Evolutionary conservation across 805 yeast species (phyloP), one percentile per base, ranked within the genome.

Genomic region (Ogataea nakhonphanomensis): DNA sequence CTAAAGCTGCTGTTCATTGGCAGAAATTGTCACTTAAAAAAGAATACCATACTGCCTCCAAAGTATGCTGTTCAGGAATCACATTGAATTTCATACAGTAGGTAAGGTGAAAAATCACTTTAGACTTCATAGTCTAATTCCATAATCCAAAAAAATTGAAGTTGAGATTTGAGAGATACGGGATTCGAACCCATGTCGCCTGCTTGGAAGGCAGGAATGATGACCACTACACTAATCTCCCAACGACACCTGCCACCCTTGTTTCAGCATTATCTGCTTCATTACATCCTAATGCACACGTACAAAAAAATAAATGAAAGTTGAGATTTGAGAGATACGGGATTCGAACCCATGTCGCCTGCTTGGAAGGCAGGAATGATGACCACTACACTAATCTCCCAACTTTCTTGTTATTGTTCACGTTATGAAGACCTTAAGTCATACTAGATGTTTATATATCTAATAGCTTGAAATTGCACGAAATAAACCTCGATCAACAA

Each of bases 161-260:
- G 52, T 45, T 41, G 44, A 38, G 53, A 51, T 50, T 43, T 79
- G 87, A 81, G 80, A 79, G 81, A 81, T 79, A 79, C 83, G 88
- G 84, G 91, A 83, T 80, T 83, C 89, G 91, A 83, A 83, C 91
- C 89, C 90, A 76, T 81, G 87, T 78, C 90, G 71, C 82, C 78
- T 79, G 88, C 90, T 84, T 83, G 90, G 90, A 84, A 83, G 89
- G 89, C 88, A 79, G 77, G 79, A 71, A 82, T 83, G 86, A 79
- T 83, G 79, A 79, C 91, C 90, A 79, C 86, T 83, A 82, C 87
- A 83, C 91, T 79, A 83, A 81, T 37, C 40, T 37, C 40, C 40
- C 40, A 25, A 37, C 40, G 12, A 22, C 33, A 20, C 33, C 14
- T 21, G 25, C 25, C 13, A 30, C 12, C 14, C 11, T n/a, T 7